Base-by-base conservation (phyloP, 805 yeast species). In the Wickerhamiella slavikovae region DNA sequence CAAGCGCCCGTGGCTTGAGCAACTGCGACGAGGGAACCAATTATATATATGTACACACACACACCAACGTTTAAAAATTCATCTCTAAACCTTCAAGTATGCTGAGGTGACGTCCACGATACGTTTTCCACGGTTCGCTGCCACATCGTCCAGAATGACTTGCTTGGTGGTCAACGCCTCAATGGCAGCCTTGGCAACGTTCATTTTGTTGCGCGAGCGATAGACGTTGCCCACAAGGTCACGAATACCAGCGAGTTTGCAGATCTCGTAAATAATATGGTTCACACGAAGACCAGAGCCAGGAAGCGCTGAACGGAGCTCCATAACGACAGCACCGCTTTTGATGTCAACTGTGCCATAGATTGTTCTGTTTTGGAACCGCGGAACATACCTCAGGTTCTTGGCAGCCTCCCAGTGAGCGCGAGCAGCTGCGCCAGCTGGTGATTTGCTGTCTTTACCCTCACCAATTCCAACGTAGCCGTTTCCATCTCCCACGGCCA, bases 381-480 rank as follows among this genome's bases (percentile, higher is more conserved):
- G 67, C 33, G 93, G 92, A 30, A 89, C 66, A 41, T 70, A 68
- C 24, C 65, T 64, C 47, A 89, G 59, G 51, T 80, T 79, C 52
- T 80, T 78, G 31, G 83, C 75, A 1, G 96, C 95, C 45, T 77
- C 74, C 92, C 93, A 78, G 51, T 73, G 80, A 4, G 96, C 93
- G 48, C 79, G 77, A 24, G 66, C 57, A 20, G 73, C 64, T 2
- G 96, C 93, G 31, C 65, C 64, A 29, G 74, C 57, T 56, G 74
- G 66, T 35, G 74, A 79, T 32, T 67, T 71, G 40, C 80, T 62
- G 36, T 89, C 85, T 47, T 78, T 79, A 37, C 96, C 98, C 52
- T 82, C 92, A 29, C 96, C 98, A 28, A 83, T 59, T 22, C 96
- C 96, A 35, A 89, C 62, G 74, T 80, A 76, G 38, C 98, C 98